These are phyloP conservation scores for Phytophthora multivora DNA, from an alignment of 352 stramenopile species.

Conservation along the genomic window DNA sequence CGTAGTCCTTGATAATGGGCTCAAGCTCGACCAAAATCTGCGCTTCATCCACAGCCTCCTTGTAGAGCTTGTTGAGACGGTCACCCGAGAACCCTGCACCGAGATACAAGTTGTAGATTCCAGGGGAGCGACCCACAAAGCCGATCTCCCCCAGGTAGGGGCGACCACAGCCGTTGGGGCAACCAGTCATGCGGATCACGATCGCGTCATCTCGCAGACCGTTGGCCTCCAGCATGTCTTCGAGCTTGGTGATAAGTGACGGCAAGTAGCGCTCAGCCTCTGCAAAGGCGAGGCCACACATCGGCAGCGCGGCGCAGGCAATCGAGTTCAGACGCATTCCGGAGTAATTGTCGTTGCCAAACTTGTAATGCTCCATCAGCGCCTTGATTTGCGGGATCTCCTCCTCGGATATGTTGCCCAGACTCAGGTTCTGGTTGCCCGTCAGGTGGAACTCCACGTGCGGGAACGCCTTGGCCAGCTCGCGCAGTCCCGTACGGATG, in stretches of 20 bases:
- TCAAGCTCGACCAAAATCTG: slow-evolving; percentile 74
- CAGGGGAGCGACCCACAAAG: slow-evolving; percentile 96
- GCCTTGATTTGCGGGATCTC: slow-evolving; percentile 92
- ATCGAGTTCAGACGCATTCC: slow-evolving; percentile 90
- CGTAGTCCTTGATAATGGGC: slow-evolving; percentile 84
- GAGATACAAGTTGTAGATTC: slow-evolving; percentile 97
- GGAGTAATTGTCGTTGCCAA: slow-evolving; percentile 88
- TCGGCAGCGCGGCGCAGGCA: slow-evolving; percentile 94
- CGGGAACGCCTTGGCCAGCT: slow-evolving; percentile 92
- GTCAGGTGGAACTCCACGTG: slow-evolving; percentile 94
- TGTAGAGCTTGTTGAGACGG: slow-evolving; percentile 86
- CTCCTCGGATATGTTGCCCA: slow-evolving; percentile 92
- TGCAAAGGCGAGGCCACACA: slow-evolving; percentile 97
- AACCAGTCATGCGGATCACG: slow-evolving; percentile 98
- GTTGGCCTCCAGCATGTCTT: slow-evolving; percentile 89
- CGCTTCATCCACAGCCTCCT: slow-evolving; percentile 77
- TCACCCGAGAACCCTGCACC: slow-evolving; percentile 84
- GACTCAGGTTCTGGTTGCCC: slow-evolving; percentile 96
- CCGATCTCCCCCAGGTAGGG: slow-evolving; percentile 98
- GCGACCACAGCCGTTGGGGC: slow-evolving; percentile 96
- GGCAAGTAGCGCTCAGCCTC: slow-evolving; percentile 96
- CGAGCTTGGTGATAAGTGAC: slow-evolving; percentile 92
- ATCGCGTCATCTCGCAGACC: slow-evolving; percentile 95
- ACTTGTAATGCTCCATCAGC: slow-evolving; percentile 91
- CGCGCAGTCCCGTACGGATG: slow-evolving; percentile 91